Percentiles rank a stretch among this genome's conserved stretches.
phyloP scores from a whole-genome alignment of 2,329 filamentous ascomycete genomes.

The Colletotrichum orchidophilum region DNA sequence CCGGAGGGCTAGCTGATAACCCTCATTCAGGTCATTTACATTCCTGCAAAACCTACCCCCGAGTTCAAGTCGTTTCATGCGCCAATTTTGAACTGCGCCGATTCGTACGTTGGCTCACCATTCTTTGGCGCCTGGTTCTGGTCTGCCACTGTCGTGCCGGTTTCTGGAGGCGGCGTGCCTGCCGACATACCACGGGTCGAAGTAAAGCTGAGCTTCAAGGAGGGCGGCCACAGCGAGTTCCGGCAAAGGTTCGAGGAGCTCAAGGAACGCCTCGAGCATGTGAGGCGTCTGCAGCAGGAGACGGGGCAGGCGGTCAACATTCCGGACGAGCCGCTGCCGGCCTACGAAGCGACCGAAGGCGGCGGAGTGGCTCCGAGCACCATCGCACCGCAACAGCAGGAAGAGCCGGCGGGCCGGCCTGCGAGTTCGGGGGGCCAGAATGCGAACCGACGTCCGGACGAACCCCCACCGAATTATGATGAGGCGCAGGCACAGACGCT shows the following conservation, averaged over 20 bases:
- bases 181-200: constrained; percentile 77
- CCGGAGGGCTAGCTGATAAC: constrained; percentile 8
- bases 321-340: constrained; percentile 86
- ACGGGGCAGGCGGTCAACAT: constrained; percentile 72
- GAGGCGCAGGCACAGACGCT: constrained; percentile 82
- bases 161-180: constrained; percentile 85
- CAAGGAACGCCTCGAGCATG: constrained; percentile 84
- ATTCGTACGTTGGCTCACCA: constrained; percentile 85
- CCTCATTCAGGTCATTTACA: constrained; percentile 78
- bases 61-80: constrained; percentile 88
- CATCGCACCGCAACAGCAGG: constrained; percentile 40
- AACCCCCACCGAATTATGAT: constrained; percentile 91
- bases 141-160: constrained; percentile 82
- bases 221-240: constrained; percentile 95
- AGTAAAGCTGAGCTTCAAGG: constrained; percentile 88
- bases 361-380: constrained; percentile 40
- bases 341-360: constrained; percentile 74
- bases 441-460: constrained; percentile 61
- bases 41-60: constrained; percentile 75
- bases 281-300: constrained; percentile 77
- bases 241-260: constrained; percentile 83
- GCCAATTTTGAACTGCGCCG: constrained; percentile 86
- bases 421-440: constrained; percentile 48
- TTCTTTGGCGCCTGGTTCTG: constrained; percentile 95
- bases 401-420: constrained; percentile 44